Evolutionary conservation across 1,284 basidiomycete species (phyloP).

Genomic region (Cutaneotrichosporon sp.): DNA sequence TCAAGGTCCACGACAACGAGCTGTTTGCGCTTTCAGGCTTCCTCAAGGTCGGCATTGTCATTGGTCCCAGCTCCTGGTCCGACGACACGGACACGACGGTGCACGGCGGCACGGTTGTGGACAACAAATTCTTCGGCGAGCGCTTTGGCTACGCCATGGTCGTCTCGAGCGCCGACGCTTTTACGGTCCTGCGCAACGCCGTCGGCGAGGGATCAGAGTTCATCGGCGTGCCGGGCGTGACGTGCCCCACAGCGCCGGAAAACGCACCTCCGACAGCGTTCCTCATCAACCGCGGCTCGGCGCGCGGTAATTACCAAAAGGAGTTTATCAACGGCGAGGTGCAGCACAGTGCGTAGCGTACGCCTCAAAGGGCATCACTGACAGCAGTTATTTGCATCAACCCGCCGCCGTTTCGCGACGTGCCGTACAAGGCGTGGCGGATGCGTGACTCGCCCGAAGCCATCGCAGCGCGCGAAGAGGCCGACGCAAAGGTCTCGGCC

Average conservation of each 20-base stretch:
- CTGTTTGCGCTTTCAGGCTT: conserved; percentile 43
- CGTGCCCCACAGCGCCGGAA: conserved; percentile 45
- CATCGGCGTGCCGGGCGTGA: conserved; percentile 35
- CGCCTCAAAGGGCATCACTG: not conserved
- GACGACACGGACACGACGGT: conserved; percentile 47
- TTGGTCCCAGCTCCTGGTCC: conserved; percentile 47
- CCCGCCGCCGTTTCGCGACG: conserved; percentile 33
- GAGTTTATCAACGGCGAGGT: conserved; percentile 50
- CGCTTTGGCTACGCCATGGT: conserved; percentile 48
- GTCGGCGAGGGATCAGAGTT: conserved; percentile 32
- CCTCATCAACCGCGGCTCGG: conserved; percentile 45
- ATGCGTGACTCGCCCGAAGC: conserved; percentile 43
- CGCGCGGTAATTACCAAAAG: conserved; percentile 41
- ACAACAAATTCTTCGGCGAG: conserved; percentile 41
- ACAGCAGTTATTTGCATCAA: conserved; percentile 47
- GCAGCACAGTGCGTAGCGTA: conserved; percentile 44
- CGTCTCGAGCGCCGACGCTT: conserved; percentile 43
- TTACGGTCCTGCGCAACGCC: conserved; percentile 42
- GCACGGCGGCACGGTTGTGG: conserved; percentile 39
- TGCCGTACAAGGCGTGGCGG: conserved; percentile 42
- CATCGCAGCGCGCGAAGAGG: conserved; percentile 27
- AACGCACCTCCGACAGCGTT: conserved; percentile 45
- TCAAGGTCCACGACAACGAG: conserved; percentile 43
- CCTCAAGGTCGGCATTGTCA: conserved; percentile 47
- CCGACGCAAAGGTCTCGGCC: not conserved